Evolutionary conservation across 768 basidiomycete genomes (phyloP).

Genomic region (Rubroboletus pulcherrimus): DNA sequence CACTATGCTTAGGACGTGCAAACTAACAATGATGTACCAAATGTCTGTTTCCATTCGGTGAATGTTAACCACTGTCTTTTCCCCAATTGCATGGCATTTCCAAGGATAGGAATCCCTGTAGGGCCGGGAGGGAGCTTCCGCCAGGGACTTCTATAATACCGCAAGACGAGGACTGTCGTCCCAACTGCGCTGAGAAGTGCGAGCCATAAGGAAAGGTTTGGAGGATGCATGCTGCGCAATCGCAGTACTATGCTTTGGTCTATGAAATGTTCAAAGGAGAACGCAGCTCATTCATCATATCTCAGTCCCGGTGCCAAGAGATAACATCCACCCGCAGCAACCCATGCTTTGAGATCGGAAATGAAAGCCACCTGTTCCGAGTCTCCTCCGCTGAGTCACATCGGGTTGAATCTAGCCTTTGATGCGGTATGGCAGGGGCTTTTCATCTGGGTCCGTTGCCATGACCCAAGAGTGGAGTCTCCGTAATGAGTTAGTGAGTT

Average conservation of each 20-base stretch:
- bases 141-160: background rate
- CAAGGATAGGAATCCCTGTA: background rate
- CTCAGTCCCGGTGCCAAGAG: background rate
- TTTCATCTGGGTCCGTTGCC: background rate
- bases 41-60: background rate
- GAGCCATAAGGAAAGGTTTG: background rate
- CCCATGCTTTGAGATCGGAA: background rate
- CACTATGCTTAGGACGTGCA: background rate
- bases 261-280: background rate
- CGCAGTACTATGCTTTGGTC: background rate
- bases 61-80: background rate
- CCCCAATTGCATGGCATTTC: background rate
- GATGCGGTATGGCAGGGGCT: background rate
- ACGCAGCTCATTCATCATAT: background rate
- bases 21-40: background rate
- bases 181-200: background rate
- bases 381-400: background rate
- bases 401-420: background rate
- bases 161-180: background rate
- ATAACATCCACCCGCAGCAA: background rate
- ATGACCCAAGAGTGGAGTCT: background rate
- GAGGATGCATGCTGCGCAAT: background rate
- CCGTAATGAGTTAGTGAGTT: background rate
- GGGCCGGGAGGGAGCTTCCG: background rate
- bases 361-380: background rate